These are phyloP conservation scores for Setomelanomma holmii DNA, from an alignment of 2,329 filamentous ascomycete genomes.

Conservation along the genomic window DNA sequence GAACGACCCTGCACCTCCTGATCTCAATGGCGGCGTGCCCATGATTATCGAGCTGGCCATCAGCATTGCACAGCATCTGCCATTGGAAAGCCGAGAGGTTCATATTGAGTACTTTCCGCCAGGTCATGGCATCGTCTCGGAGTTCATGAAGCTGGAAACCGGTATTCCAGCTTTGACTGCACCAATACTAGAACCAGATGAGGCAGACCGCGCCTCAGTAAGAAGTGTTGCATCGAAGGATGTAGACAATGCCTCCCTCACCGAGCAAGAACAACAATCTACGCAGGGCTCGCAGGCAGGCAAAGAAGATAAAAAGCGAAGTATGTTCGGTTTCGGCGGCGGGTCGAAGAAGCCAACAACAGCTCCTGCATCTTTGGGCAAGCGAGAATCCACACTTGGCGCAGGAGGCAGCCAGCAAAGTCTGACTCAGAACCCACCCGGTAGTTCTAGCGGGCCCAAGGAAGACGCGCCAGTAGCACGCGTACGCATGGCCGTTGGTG, in stretches of 20 bases:
- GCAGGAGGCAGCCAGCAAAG: constrained; percentile 47
- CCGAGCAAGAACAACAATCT: constrained; percentile 39
- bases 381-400: constrained; percentile 49
- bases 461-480: constrained; percentile 52
- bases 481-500: constrained; percentile 57
- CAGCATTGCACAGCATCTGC: constrained; percentile 83
- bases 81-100: constrained; percentile 89
- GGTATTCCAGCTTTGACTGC: constrained; percentile 56
- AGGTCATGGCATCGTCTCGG: constrained; percentile 71
- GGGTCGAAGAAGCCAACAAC: constrained; percentile 47
- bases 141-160: constrained; percentile 84
- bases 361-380: constrained; percentile 43
- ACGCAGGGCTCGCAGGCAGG: constrained; percentile 35
- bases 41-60: constrained; percentile 95
- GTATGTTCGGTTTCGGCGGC: constrained; percentile 54
- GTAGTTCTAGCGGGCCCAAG: constrained; percentile 48
- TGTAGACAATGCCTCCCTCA: constrained; percentile 36
- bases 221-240: constrained; percentile 42
- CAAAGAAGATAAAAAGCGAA: constrained; percentile 46
- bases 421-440: constrained; percentile 45
- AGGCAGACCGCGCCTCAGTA: constrained; percentile 50
- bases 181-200: constrained; percentile 51
- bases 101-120: constrained; percentile 85
- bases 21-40: constrained; percentile 84
- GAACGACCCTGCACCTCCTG: constrained; percentile 76